Conservation (phyloP, 768 basidiomycete genomes). For the Kwoniella sp. region DNA sequence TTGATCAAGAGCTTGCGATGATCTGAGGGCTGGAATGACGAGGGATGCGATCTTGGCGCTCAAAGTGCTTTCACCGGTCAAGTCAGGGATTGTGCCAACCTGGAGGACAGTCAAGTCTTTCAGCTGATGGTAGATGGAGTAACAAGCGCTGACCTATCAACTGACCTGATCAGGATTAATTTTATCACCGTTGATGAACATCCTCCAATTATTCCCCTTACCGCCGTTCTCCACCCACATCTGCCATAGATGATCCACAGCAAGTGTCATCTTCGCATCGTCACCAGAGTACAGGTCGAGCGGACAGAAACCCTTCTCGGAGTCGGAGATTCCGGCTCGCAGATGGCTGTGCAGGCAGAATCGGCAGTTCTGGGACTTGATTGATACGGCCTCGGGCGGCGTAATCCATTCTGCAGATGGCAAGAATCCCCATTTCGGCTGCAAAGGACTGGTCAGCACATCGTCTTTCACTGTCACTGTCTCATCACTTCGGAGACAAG, state of each 20-base stretch:
- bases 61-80: slow-evolving; percentile 13
- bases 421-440: slow-evolving; percentile 98
- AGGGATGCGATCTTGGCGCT: slow-evolving; percentile 8
- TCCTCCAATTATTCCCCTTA: slow-evolving; percentile 74
- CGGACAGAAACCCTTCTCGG: slow-evolving; percentile 68
- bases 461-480: background rate
- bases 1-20: slow-evolving; percentile 59
- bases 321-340: slow-evolving; percentile 36
- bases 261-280: slow-evolving; percentile 64
- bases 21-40: slow-evolving; percentile 24
- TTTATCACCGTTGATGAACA: slow-evolving; percentile 71
- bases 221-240: slow-evolving; percentile 71
- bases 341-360: slow-evolving; percentile 82
- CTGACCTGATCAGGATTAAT: slow-evolving; percentile 66
- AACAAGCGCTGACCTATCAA: too few species aligned
- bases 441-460: slow-evolving; percentile 9
- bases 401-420: slow-evolving; percentile 65
- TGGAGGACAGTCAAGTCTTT: background rate
- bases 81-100: slow-evolving; percentile 20
- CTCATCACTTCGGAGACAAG: slow-evolving; percentile 1
- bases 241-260: slow-evolving; percentile 71
- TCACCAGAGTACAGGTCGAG: slow-evolving; percentile 84
- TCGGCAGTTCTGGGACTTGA: slow-evolving; percentile 77
- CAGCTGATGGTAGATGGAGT: background rate
- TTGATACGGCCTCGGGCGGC: slow-evolving; percentile 62